Evolutionary conservation across 1,284 basidiomycete species (phyloP), one percentile per base, ranked within the genome.

Genomic region (Ustilago xerochloae): DNA sequence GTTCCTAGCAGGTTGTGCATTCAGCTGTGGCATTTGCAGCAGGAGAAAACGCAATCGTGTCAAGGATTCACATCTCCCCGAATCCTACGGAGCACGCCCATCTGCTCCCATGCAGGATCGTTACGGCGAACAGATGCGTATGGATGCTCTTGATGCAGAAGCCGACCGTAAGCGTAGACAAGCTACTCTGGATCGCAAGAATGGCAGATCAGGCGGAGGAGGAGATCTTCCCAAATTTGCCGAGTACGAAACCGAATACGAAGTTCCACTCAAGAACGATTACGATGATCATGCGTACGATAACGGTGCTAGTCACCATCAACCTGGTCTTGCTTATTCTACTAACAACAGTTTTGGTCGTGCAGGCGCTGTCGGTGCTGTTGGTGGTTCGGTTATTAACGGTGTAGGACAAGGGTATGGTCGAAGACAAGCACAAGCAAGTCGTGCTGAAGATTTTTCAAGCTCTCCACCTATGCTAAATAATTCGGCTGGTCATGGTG

Each of bases 201-300:
- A 49, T 12, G 22, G 20, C 12, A 57, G 38, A n/a, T n/a, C n/a
- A n/a, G n/a, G n/a, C n/a, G n/a, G n/a, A 18, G 48, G 46, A 15
- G 52, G 48, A 18, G 76, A 80, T 38, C 74, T 81, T n/a, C 80
- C 80, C 64, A 74, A 80, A 35, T 81, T 81, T 48, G 80, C 79
- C 32, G 78, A 77, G 39, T 81, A 80, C 54, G 78, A 78, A 52
- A 77, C 74, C 41, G 79, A 81, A 50, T 67, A 80, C 50, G 77
- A 74, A 55, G 55, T 79, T 13, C 80, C 80, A 6, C 72, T 81
- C 45, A 81, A 69, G 55, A 57, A 74, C 33, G 77, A 80, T 46
- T 80, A 80, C 33, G 76, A 78, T 22, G 62, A 76, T 12, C 63
- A 66, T 29, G 65, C 60, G 12, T 73, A 71, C 55, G 46, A 39